Base-by-base conservation (phyloP, 768 basidiomycete species). In the Amanita brunnescens region DNA sequence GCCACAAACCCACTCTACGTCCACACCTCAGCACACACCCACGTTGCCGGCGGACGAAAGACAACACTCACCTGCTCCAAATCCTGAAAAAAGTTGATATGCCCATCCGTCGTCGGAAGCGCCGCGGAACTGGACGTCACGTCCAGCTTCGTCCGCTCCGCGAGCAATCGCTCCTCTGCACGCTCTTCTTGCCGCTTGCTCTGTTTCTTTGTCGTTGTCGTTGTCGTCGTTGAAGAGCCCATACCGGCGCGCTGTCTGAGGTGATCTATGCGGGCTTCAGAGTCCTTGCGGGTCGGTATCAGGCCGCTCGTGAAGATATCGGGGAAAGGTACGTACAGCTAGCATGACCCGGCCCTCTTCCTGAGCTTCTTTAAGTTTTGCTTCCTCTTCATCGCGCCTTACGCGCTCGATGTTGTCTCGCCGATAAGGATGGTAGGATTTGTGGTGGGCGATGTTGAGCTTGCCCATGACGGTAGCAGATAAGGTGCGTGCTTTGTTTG, bases 381-480 rank as follows among this genome's bases (percentile, higher is more conserved):
- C 90, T 62, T 84, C 86, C 59, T 87, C 90, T 67, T 92, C 89
- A 75, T 92, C 89, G 52, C 62, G 67, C n/a, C 81, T 71, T 1
- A 92, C 87, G 16, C 77, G 78, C 53, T 89, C 87, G 53, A 91
- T 87, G 60, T 92, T 92, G 63, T 92, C 90, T 38, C 82, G 67
- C 34, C 89, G 70, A 61, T 91, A 91, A 0, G 89, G 89, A 57
- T 92, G 89, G 64, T 91, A 91, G 1, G 87, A 90, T 62, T 92
- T 92, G 72, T 91, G 89, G 64, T 91, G 89, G 10, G 89, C 89
- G 63, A 91, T 91, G 62, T 90, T 90, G 20, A 91, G 76, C 61
- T 88, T 88, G 23, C 87, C 88, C 88, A 90, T 90, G 41, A 54
- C 26, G 26, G 26, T 29, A 29, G 26, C 7, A 7, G 7, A 4